Percentiles rank a stretch among this genome's conserved stretches.
phyloP scores from a whole-genome alignment of 2,329 filamentous ascomycete species.

The Tolypocladium pustulatum region DNA sequence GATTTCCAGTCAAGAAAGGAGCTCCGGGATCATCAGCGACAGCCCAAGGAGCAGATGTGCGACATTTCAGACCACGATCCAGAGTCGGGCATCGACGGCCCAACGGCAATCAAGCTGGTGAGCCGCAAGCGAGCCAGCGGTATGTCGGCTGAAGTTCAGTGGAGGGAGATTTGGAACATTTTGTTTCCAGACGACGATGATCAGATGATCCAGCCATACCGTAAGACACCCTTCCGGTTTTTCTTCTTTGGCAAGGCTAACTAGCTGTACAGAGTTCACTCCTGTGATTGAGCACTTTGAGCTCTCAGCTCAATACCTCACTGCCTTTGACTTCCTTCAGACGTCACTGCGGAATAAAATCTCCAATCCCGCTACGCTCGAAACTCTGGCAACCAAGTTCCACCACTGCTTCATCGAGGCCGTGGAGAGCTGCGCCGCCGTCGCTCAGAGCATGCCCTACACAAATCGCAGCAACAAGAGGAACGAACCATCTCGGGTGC shows the following conservation, averaged over 20 bases:
- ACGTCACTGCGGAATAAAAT: slow-evolving; percentile 24
- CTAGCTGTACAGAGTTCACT: slow-evolving; percentile 19
- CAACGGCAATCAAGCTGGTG: slow-evolving; percentile 27
- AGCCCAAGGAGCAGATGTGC: slow-evolving; percentile 30
- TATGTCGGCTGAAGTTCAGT: slow-evolving; percentile 25
- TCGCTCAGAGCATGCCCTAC: slow-evolving; percentile 26
- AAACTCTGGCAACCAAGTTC: slow-evolving; percentile 27
- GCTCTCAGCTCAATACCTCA: slow-evolving; percentile 21
- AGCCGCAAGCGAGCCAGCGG: slow-evolving; percentile 28
- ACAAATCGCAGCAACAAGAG: slow-evolving; percentile 30
- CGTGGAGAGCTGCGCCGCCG: slow-evolving; percentile 22
- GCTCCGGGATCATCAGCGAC: slow-evolving; percentile 26
- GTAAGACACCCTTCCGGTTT: slow-evolving; percentile 8
- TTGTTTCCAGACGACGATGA: slow-evolving; percentile 30
- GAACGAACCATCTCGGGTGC: slow-evolving; percentile 15
- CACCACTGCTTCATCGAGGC: slow-evolving; percentile 30
- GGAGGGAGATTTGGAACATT: slow-evolving; percentile 31
- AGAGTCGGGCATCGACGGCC: slow-evolving; percentile 28
- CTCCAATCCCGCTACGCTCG: slow-evolving; percentile 24
- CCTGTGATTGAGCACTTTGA: slow-evolving; percentile 32
- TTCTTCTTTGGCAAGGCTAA: background rate
- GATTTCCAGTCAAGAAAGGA: slow-evolving; percentile 27
- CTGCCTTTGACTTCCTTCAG: slow-evolving; percentile 21
- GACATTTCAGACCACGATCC: slow-evolving; percentile 29
- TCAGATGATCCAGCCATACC: slow-evolving; percentile 16